Base-by-base conservation (phyloP, 2,329 filamentous ascomycete genomes). In the Basipetospora chlamydospora region DNA sequence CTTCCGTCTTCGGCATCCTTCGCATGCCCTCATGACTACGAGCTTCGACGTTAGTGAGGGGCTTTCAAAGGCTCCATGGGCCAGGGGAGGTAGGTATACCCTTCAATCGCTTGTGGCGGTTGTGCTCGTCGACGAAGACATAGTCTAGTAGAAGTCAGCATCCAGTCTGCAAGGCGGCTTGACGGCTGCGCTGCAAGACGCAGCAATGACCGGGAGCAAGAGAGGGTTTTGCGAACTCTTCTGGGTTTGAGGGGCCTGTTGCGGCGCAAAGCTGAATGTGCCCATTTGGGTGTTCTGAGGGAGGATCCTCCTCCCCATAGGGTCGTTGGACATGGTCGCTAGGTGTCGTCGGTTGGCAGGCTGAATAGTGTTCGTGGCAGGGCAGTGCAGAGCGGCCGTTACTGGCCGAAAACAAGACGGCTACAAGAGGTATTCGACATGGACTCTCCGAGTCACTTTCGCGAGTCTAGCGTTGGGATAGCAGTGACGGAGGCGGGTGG, bases 121-220 rank as follows among this genome's bases (percentile, higher is more conserved):
- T 96, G 59, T 96, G 90, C 58, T 96, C 88, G 58, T 96, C 88
- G 40, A 96, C 90, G 54, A 96, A 96, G 49, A 96, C 90, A 81
- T 95, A 96, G 57, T 95, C 87, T 93, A 52, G 44, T 46, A n/a
- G 25, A 31, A 13, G 47, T 62, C 46, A 61, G 56, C 39, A n/a
- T n/a, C n/a, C n/a, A n/a, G n/a, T n/a, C n/a, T n/a, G n/a, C n/a
- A n/a, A n/a, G n/a, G n/a, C n/a, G n/a, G n/a, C n/a, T n/a, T n/a
- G n/a, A n/a, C n/a, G n/a, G n/a, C n/a, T n/a, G n/a, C n/a, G n/a
- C n/a, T n/a, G n/a, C n/a, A n/a, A n/a, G n/a, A n/a, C n/a, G n/a
- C n/a, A n/a, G n/a, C n/a, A n/a, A n/a, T n/a, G n/a, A n/a, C n/a
- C 39, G 30, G n/a, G 32, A 34, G 18, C 21, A 28, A 20, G 26